These are phyloP conservation scores for Podospora pseudopauciseta DNA, from an alignment of 495 filamentous ascomycete genomes.

Conservation along the genomic window DNA sequence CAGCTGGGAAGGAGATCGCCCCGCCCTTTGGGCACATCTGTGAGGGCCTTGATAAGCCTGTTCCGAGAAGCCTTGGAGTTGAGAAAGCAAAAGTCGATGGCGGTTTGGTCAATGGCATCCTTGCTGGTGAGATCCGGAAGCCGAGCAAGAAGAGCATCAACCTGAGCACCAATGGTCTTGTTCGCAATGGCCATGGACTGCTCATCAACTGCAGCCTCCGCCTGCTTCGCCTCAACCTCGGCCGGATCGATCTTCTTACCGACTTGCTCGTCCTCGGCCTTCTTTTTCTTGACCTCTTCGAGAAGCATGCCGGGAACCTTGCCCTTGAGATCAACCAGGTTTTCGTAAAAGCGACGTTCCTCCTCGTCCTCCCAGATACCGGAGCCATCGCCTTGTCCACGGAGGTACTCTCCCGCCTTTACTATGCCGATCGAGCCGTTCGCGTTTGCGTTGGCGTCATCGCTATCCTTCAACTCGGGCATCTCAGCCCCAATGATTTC, in stretches of 20 bases:
- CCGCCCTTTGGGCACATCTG: constrained; percentile 91
- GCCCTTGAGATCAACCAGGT: constrained; percentile 89
- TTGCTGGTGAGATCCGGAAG: constrained; percentile 88
- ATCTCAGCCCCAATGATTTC: constrained; percentile 89
- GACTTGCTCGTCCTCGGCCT: constrained; percentile 65
- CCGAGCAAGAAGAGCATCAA: constrained; percentile 83
- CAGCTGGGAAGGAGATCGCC: constrained; percentile 89
- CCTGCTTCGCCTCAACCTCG: constrained; percentile 47
- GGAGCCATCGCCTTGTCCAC: constrained; percentile 84
- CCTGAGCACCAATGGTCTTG: constrained; percentile 95
- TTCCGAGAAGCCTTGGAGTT: constrained; percentile 98
- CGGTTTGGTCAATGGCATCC: constrained; percentile 85
- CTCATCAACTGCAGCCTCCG: constrained; percentile 61
- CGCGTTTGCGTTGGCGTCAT: constrained; percentile 56
- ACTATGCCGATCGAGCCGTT: constrained; percentile 86
- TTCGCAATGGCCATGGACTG: constrained; percentile 92
- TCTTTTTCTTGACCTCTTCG: constrained; percentile 96
- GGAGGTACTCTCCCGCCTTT: constrained; percentile 88
- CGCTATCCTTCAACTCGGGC: constrained; percentile 85
- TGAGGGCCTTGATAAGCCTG: constrained; percentile 84
- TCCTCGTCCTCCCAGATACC: constrained; percentile 99
- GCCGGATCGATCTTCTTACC: constrained; percentile 52
- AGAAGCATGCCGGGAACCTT: constrained; percentile 90
- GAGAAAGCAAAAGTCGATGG: constrained; percentile 94
- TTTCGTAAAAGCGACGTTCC: constrained; percentile 96